A percentile compares a stretch with the other conserved stretches of the same genome.
These are phyloP conservation scores for Flaveria trinervia DNA, from an alignment of 129 eudicot genomes.

Conservation along the genomic window DNA sequence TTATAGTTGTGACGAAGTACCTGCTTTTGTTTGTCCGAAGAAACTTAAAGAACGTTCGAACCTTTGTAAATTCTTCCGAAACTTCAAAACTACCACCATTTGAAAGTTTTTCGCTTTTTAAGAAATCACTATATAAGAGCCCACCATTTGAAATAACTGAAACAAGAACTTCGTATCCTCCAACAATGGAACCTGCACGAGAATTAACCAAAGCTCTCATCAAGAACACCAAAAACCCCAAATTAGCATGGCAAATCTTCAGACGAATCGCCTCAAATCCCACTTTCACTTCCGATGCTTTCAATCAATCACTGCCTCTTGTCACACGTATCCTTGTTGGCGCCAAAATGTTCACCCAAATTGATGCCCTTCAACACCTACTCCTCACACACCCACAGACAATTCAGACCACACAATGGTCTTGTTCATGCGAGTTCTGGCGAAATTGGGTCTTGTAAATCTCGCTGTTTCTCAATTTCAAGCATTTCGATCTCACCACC, in stretches of 20 bases:
- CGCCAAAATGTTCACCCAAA: slow-evolving; percentile 59
- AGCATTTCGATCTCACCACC: slow-evolving; percentile 51
- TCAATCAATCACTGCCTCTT: slow-evolving; percentile 42
- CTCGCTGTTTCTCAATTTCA: slow-evolving; percentile 66
- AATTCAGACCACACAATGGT: slow-evolving; percentile 25
- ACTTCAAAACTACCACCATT: no score
- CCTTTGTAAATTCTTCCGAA: no score
- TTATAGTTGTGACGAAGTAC: no score
- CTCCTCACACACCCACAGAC: slow-evolving; percentile 39
- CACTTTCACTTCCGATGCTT: slow-evolving; percentile 15
- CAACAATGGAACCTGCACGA: slow-evolving; percentile 37
- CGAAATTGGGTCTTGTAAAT: slow-evolving; percentile 46
- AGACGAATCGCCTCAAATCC: slow-evolving; percentile 53
- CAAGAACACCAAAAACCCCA: slow-evolving; percentile 63
- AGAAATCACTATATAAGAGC: neutral
- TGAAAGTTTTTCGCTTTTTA: no score
- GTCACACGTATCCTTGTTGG: slow-evolving; percentile 59
- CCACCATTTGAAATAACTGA: slow-evolving; percentile 5
- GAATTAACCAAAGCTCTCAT: slow-evolving; percentile 49
- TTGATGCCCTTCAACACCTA: slow-evolving; percentile 53
- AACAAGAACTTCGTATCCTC: neutral
- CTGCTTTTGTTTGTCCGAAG: no score
- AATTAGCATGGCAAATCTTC: slow-evolving; percentile 78
- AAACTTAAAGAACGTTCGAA: no score
- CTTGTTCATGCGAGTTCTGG: slow-evolving; percentile 41